Percentiles rank a stretch among this genome's conserved stretches.
Conservation (phyloP, 108 stramenopile species). For the Mayamaea pseudoterrestris region DNA sequence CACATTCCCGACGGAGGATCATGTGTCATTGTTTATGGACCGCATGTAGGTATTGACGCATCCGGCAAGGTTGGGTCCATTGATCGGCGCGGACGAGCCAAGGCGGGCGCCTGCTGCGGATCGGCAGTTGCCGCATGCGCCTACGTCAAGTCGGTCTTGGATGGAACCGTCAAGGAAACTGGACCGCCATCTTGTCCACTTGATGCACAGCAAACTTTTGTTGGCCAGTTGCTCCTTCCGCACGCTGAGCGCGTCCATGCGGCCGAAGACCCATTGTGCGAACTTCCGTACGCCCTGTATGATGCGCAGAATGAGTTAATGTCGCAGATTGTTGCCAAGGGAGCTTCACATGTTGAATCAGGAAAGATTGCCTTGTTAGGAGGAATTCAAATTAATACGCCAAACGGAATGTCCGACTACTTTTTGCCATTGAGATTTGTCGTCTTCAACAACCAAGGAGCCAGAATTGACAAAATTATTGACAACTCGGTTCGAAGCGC, state of each 20-base stretch:
- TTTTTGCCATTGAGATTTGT: constrained; percentile 59
- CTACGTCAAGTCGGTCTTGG: constrained; percentile 18
- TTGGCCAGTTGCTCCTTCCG: constrained; percentile 35
- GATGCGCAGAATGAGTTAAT: constrained; percentile 36
- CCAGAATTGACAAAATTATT: background rate
- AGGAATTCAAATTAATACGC: constrained; percentile 67
- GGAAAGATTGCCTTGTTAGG: constrained; percentile 44
- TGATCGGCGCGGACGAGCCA: constrained; percentile 34
- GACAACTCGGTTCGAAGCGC: too few species aligned
- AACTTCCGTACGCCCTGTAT: constrained; percentile 43
- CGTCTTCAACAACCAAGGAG: constrained; percentile 17
- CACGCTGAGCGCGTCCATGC: constrained; percentile 25
- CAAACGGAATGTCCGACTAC: constrained; percentile 39
- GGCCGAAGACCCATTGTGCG: constrained; percentile 29
- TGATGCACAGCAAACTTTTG: constrained; percentile 42
- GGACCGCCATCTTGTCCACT: constrained; percentile 16
- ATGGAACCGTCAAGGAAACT: constrained; percentile 17
- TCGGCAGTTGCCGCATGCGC: constrained; percentile 41
- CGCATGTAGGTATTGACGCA: constrained; percentile 52
- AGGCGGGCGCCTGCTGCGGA: constrained; percentile 50
- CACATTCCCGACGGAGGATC: constrained; percentile 56
- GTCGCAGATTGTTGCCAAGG: constrained; percentile 27
- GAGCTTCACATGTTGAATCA: constrained; percentile 11
- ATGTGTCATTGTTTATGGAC: constrained; percentile 48
- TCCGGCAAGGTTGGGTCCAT: constrained; percentile 49